phyloP scores from a whole-genome alignment of 257 asterid species.

The Nicotiana obtusifolia region DNA sequence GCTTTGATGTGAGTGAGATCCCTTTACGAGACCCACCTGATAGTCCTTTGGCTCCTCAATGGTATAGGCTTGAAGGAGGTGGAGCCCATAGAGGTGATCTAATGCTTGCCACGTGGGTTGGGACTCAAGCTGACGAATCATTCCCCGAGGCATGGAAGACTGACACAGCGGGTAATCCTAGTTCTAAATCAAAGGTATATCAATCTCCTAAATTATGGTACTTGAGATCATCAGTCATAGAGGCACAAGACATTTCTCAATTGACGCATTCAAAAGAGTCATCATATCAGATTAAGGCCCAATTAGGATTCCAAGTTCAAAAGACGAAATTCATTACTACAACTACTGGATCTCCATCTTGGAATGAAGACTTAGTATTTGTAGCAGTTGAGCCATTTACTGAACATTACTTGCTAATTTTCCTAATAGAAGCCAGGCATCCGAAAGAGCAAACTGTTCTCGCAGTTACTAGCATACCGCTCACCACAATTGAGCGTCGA shows the following conservation, averaged over 20 bases:
- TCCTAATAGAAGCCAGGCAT: slow-evolving; percentile 45
- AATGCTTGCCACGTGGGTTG: slow-evolving; percentile 93
- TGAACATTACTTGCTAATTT: slow-evolving; percentile 36
- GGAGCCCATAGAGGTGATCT: slow-evolving; percentile 81
- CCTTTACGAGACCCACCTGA: slow-evolving; percentile 88
- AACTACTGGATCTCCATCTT: slow-evolving; percentile 54
- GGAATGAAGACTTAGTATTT: slow-evolving; percentile 74
- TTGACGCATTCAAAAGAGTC: slow-evolving; percentile 32
- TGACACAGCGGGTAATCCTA: slow-evolving; percentile 53
- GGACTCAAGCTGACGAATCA: slow-evolving; percentile 90
- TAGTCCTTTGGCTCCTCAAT: slow-evolving; percentile 83
- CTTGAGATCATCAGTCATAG: slow-evolving; percentile 58
- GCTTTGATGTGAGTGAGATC: slow-evolving; percentile 83
- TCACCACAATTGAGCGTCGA: slow-evolving; percentile 60
- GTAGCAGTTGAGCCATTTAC: slow-evolving; percentile 83
- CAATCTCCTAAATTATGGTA: slow-evolving; percentile 89
- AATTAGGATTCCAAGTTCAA: slow-evolving; percentile 64
- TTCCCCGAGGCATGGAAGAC: slow-evolving; percentile 89
- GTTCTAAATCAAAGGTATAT: slow-evolving; percentile 63
- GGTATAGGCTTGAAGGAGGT: slow-evolving; percentile 91
- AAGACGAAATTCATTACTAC: slow-evolving; percentile 44
- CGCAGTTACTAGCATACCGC: slow-evolving; percentile 52
- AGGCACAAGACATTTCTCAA: slow-evolving; percentile 64
- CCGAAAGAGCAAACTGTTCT: slow-evolving; percentile 43
- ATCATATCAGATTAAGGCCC: slow-evolving; percentile 50